These are phyloP conservation scores for Thalassiosira hispida DNA, from an alignment of 352 stramenopile genomes.

Conservation along the genomic window DNA sequence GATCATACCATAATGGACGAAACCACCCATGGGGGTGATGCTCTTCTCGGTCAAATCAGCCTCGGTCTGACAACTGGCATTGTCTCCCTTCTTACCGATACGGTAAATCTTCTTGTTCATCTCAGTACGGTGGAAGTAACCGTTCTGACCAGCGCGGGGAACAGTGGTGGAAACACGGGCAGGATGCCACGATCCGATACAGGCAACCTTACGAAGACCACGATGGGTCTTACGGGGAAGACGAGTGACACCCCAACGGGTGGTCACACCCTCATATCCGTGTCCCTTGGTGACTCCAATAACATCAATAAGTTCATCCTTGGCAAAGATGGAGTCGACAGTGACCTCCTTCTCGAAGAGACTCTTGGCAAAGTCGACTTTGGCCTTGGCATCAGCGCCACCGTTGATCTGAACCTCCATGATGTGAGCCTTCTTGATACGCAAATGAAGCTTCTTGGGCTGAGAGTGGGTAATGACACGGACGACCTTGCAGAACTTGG, in stretches of 20 bases:
- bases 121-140: slow-evolving; percentile 99
- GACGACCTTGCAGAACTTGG: slow-evolving; percentile 99
- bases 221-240: slow-evolving; percentile 99
- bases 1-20: slow-evolving; percentile 99
- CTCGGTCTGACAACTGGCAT: slow-evolving; percentile 97
- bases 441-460: slow-evolving; percentile 98
- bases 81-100: slow-evolving; percentile 93
- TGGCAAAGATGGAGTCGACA: slow-evolving; percentile 93
- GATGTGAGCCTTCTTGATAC: slow-evolving; percentile 99
- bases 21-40: slow-evolving; percentile 99
- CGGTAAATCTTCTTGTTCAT: slow-evolving; percentile 99
- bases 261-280: slow-evolving; percentile 98
- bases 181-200: slow-evolving; percentile 99
- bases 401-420: slow-evolving; percentile 99
- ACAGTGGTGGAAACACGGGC: slow-evolving; percentile 98
- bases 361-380: slow-evolving; percentile 99
- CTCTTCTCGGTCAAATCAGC: slow-evolving; percentile 99
- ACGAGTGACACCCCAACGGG: slow-evolving; percentile 98
- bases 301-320: slow-evolving; percentile 99
- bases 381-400: slow-evolving; percentile 92
- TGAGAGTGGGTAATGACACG: slow-evolving; percentile 99
- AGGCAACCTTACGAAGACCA: slow-evolving; percentile 99
- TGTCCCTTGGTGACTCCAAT: slow-evolving; percentile 99
- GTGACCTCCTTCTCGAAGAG: slow-evolving; percentile 99
- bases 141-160: slow-evolving; percentile 98